Evolutionary conservation across 371 early-diverging fungal species (phyloP).

Genomic region (Mortierella sp.): DNA sequence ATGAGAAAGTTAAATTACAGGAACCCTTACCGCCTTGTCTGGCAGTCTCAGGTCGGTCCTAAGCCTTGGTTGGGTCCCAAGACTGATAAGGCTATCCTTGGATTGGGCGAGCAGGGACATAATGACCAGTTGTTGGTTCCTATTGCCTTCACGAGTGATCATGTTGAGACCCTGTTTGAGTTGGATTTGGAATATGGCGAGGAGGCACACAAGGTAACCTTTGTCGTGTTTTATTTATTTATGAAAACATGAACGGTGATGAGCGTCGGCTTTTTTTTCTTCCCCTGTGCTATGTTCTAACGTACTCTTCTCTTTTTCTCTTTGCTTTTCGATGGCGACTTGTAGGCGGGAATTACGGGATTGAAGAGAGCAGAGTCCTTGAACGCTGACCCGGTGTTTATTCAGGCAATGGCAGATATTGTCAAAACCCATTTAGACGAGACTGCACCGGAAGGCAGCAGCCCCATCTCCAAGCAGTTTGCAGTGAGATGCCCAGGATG

Average conservation of each 20-base stretch:
- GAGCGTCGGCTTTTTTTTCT: neutral
- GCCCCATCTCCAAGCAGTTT: conserved; percentile 76
- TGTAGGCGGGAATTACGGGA: conserved; percentile 79
- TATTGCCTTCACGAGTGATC: conserved; percentile 96
- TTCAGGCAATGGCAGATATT: conserved; percentile 90
- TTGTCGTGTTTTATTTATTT: neutral
- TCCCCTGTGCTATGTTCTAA: neutral
- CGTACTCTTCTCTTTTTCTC: neutral
- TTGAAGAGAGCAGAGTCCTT: conserved; percentile 91
- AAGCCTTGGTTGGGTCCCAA: conserved; percentile 95
- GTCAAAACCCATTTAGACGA: conserved; percentile 81
- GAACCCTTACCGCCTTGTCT: conserved; percentile 94
- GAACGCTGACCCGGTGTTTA: conserved; percentile 92
- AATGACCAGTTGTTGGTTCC: conserved; percentile 90
- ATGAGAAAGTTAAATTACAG: conserved; percentile 77
- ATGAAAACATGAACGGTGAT: neutral
- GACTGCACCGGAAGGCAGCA: conserved; percentile 53
- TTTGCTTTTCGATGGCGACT: neutral
- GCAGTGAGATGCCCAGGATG: conserved; percentile 87
- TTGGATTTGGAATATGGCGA: conserved; percentile 93
- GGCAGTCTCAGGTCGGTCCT: conserved; percentile 98
- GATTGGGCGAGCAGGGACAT: conserved; percentile 81
- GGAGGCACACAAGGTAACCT: conserved; percentile 83
- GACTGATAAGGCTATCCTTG: conserved; percentile 86
- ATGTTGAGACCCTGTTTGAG: conserved; percentile 97